Base-by-base conservation (phyloP, 1,284 basidiomycete species). In the Puccinia triticina region DNA sequence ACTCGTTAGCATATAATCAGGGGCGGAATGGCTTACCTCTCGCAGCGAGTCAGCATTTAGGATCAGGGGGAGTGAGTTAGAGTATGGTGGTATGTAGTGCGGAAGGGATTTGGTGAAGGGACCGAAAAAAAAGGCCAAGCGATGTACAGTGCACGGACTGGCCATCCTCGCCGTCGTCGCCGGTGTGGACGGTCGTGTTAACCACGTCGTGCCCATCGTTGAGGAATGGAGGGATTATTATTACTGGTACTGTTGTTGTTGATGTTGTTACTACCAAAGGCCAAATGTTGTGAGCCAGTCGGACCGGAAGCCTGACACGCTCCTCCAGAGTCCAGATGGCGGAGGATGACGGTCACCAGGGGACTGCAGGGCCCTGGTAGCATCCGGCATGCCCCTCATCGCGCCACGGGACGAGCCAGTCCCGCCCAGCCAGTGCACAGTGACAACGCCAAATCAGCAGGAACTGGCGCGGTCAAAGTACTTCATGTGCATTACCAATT, bases 121-220 rank as follows among this genome's bases (percentile, higher is more conserved):
- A 11, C 23, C n/a, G 23, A 37, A 40, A 10, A 43, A 40, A 23
- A 16, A 34, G 32, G 16, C 10, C 14, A 67, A n/a, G 18, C 40
- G 66, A 23, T 55, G 21, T 72, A 83, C 32, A n/a, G n/a, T n/a
- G n/a, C n/a, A n/a, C n/a, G 11, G 18, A 88, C 91, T 84, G 82
- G 93, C 94, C 94, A 90, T 95, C 93, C 85, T 96, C 94, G 2
- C 91, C 93, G 53, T 95, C 94, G 85, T 95, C 94, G 82, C 91
- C 89, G 55, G 94, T 90, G 86, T 95, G 92, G 16, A 93, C 90
- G 89, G 93, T 94, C 85, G 95, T 92, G 86, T 95, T 93, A 85
- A 94, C 92, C 11, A 88, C 87, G 87, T 83, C 77, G 21, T 83
- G 61, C 55, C 82, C 59, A 48, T 84, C 71, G 69, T 78, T 67